Percentiles rank a stretch among this genome's conserved stretches.
Evolutionary conservation across 1,139 yeast genomes (phyloP).

Genomic region (Suhomyces choctaworum): DNA sequence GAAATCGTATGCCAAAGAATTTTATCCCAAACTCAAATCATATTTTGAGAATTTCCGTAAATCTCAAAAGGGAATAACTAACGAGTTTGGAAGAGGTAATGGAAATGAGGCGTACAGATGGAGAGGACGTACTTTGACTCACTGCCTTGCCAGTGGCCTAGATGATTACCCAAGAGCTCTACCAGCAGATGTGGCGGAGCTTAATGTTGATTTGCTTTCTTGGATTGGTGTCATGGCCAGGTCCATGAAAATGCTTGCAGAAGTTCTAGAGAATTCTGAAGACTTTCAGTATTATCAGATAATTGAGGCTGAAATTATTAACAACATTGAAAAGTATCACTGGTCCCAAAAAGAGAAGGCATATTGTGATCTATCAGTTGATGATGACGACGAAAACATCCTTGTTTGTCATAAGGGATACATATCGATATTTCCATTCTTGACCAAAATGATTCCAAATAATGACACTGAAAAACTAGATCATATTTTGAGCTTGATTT

Average conservation of each 20-base stretch:
- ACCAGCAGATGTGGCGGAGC: constrained; percentile 82
- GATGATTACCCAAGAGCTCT: constrained; percentile 93
- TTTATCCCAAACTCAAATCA: constrained; percentile 73
- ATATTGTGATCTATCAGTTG: constrained; percentile 85
- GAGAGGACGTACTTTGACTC: constrained; percentile 87
- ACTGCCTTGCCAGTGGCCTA: constrained; percentile 88
- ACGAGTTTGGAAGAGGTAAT: constrained; percentile 66
- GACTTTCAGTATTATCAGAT: constrained; percentile 55
- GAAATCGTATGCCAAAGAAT: constrained; percentile 56
- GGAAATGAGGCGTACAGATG: constrained; percentile 78
- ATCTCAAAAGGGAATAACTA: constrained; percentile 75
- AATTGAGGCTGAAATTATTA: constrained; percentile 57
- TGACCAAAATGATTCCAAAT: constrained; percentile 63
- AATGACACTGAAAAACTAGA: constrained; percentile 50
- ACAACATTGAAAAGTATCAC: constrained; percentile 69
- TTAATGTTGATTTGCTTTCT: constrained; percentile 83
- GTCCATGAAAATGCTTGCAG: constrained; percentile 75
- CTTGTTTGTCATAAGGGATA: constrained; percentile 89
- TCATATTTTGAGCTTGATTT: constrained; percentile 54
- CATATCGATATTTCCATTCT: constrained; percentile 80
- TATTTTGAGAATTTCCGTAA: constrained; percentile 86
- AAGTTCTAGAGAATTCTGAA: constrained; percentile 54
- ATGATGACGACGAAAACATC: constrained; percentile 64
- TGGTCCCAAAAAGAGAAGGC: constrained; percentile 70
- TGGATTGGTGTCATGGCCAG: constrained; percentile 95